Conservation (phyloP, 805 yeast species). For the Metahyphopichia silvanorum region DNA sequence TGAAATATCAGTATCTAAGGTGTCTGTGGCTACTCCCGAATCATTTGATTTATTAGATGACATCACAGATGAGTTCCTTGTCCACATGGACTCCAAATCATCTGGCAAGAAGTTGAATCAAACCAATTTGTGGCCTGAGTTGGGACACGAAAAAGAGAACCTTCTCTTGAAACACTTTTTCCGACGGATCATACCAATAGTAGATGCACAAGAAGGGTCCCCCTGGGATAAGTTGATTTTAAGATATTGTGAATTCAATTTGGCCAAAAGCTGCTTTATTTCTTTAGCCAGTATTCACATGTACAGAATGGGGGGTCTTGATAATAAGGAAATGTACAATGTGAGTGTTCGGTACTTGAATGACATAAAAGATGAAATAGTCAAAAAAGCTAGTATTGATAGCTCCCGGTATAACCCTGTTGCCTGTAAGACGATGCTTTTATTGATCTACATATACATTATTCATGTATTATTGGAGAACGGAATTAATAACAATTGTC, state of each 20-base stretch:
- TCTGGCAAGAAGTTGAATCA: no score
- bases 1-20: no score
- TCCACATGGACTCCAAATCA: neutral
- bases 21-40: neutral
- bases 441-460: neutral
- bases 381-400: neutral
- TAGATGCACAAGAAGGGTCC: neutral
- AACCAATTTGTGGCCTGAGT: no score
- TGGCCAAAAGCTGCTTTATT: neutral
- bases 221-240: neutral
- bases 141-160: neutral
- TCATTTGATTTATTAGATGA: neutral
- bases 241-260: neutral
- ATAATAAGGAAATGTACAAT: neutral
- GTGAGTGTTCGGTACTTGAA: neutral
- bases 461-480: neutral
- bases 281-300: neutral
- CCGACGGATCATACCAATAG: neutral
- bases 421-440: neutral
- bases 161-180: neutral
- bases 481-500: neutral
- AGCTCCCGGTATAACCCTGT: neutral
- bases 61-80: neutral
- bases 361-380: neutral
- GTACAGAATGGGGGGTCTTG: neutral